Evolutionary conservation across 2,329 filamentous ascomycete species (phyloP), one percentile per base, ranked within the genome.

Genomic region (Coniochaeta prunicola): DNA sequence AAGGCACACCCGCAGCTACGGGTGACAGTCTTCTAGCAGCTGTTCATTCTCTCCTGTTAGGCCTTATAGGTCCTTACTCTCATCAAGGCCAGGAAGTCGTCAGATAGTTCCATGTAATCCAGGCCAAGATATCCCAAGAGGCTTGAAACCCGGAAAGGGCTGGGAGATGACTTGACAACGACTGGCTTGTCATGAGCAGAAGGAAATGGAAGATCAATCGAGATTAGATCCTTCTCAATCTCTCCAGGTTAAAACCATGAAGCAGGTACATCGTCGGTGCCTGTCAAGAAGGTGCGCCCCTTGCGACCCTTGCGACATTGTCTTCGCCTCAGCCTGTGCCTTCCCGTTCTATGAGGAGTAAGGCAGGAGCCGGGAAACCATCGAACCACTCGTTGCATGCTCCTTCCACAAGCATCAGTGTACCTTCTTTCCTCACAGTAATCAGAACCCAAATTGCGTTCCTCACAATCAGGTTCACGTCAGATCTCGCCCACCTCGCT

Each of bases 401-500:
- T 28, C 45, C 24, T 50, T 50, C 45, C 24, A 4, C 24, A 13
- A 30, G 8, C 24, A 15, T 50, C 45, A 5, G 17, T 10, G 7
- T 6, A 6, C n/a, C 45, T 13, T 30, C 24, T 17, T 30, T 50
- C n/a, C 13, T 30, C 13, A 13, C 15, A 26, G 45, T 13, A 50
- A 30, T 8, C 21, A 26, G 45, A 21, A 50, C 7, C 21, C 45
- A 50, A 50, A 50, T 28, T 50, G 21, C 21, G 21, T 50, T 50
- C 12, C 45, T 30, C 24, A 21, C n/a, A n/a, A 17, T 15, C 10
- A 13, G 45, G 12, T 28, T 12, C 2, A 30, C 45, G 45, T 50
- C 36, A 40, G 36, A 17, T 12, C 2, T 60, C 55, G 30, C 42
- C 34, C 54, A 17, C 33, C 53, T 34, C 24, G n/a, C 55, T 62